Conservation (phyloP, 2,329 filamentous ascomycete species). For the Pseudocercospora cruenta region DNA sequence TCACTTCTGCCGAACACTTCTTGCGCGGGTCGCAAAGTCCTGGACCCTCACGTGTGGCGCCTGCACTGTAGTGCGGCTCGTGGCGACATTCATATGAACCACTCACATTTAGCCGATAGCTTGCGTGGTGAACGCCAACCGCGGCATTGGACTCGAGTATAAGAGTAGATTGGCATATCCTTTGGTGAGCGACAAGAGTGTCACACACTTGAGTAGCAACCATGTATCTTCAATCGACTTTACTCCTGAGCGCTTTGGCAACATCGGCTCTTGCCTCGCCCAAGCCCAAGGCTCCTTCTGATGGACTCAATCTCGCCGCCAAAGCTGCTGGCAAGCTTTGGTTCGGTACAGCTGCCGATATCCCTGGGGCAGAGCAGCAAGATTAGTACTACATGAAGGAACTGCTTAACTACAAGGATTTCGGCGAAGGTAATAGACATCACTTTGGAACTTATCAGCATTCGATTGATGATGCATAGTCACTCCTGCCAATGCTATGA, state of each 20-base stretch:
- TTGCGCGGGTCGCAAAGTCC: no score
- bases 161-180: no score
- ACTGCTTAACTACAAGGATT: slow-evolving; percentile 59
- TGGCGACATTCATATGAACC: no score
- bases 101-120: no score
- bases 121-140: no score
- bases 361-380: slow-evolving; percentile 50
- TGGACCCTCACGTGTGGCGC: no score
- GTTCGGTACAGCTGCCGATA: slow-evolving; percentile 60
- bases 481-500: slow-evolving; percentile 44
- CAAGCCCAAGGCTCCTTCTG: neutral
- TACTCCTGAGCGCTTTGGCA: neutral
- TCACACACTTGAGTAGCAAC: no score
- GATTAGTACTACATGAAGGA: slow-evolving; percentile 61
- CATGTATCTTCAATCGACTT: slow-evolving; percentile 1
- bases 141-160: no score
- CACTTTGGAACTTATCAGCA: no score
- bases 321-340: slow-evolving; percentile 32
- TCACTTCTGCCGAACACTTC: no score
- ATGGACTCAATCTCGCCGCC: slow-evolving; percentile 30
- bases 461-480: neutral
- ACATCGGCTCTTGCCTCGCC: neutral
- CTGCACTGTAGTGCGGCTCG: no score
- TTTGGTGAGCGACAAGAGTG: no score
- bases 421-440: slow-evolving; percentile 52